phyloP scores from a whole-genome alignment of 1,139 yeast species.

The Scheffersomyces segobiensis region DNA sequence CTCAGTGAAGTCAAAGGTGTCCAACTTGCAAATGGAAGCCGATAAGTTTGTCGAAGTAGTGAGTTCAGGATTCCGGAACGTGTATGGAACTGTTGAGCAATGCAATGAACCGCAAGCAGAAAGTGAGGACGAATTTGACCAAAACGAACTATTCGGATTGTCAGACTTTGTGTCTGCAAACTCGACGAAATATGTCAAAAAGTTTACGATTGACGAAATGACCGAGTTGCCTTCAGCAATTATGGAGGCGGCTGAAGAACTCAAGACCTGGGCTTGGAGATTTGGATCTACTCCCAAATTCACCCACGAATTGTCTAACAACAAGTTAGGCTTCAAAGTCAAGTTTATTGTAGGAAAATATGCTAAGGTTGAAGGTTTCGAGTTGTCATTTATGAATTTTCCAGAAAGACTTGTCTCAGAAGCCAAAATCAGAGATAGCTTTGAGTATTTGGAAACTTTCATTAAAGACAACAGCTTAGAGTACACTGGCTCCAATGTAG shows the following conservation, averaged over 20 bases:
- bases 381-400: constrained; percentile 12
- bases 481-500: constrained; percentile 45
- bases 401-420: constrained; percentile 17
- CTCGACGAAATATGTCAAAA: constrained; percentile 9
- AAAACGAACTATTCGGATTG: constrained; percentile 37
- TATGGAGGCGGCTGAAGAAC: constrained; percentile 37
- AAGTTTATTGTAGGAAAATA: constrained; percentile 46
- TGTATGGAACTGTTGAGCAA: constrained; percentile 25
- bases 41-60: constrained; percentile 53
- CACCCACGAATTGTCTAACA: constrained; percentile 41
- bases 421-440: constrained; percentile 20
- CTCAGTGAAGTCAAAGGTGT: constrained; percentile 77
- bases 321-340: constrained; percentile 30
- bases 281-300: constrained; percentile 74
- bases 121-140: constrained; percentile 22
- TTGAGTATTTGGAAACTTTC: constrained; percentile 30
- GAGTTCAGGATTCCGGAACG: constrained; percentile 41
- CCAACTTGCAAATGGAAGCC: constrained; percentile 53
- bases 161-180: constrained; percentile 28
- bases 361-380: constrained; percentile 25
- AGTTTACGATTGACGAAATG: constrained; percentile 23
- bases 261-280: constrained; percentile 68
- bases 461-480: constrained; percentile 27
- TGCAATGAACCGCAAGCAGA: constrained; percentile 10
- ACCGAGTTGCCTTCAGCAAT: constrained; percentile 51